Percentiles rank a stretch among this genome's conserved stretches.
Evolutionary conservation across 148 eudicot species (phyloP).

Genomic region (Tetragonia tetragonoides): DNA sequence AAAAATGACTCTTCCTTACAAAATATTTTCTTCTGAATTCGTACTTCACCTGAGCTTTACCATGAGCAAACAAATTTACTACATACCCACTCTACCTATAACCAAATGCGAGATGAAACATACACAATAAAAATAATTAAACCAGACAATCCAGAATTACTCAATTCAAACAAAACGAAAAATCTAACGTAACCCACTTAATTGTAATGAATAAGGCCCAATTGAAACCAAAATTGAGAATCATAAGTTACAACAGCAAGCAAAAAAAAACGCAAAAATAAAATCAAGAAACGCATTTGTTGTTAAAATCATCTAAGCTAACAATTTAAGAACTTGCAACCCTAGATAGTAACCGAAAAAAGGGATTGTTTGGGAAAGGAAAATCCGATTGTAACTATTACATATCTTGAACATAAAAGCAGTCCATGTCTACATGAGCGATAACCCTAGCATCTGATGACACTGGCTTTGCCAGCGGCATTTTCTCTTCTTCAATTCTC

Average conservation of each 20-base stretch:
- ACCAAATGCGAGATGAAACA: not conserved
- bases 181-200: not conserved
- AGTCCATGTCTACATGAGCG: constrained; percentile 96
- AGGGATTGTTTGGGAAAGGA: not conserved
- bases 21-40: not conserved
- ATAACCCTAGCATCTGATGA: constrained; percentile 70
- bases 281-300: not conserved
- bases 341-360: not conserved
- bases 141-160: not conserved
- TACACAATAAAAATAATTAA: not conserved
- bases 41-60: not conserved
- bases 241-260: not conserved
- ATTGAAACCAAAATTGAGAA: too few species aligned
- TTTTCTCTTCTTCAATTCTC: constrained; percentile 18
- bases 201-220: too few species aligned
- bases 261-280: not conserved
- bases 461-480: constrained; percentile 74
- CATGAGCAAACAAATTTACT: not conserved
- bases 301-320: not conserved
- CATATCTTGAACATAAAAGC: constrained; percentile 91
- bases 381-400: not conserved
- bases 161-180: not conserved
- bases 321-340: not conserved
- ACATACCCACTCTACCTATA: not conserved
- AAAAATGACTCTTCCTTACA: not conserved